Evolutionary conservation across 805 yeast genomes (phyloP), one percentile per base, ranked within the genome.

Genomic region (Metschnikowia lochheadii): DNA sequence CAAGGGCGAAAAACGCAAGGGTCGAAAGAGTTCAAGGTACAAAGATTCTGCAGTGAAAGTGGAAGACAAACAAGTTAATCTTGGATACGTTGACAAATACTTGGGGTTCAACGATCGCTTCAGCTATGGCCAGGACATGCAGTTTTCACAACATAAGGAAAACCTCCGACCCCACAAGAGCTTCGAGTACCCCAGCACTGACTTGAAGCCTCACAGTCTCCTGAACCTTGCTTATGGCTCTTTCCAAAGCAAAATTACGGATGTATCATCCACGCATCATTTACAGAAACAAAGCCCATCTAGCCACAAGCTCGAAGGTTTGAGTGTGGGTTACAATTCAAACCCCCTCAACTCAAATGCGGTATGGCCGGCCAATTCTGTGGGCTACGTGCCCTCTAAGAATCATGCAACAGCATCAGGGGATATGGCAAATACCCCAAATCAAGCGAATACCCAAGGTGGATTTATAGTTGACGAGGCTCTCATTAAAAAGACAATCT

Each of bases 401-500:
- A 29, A 29, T 23, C 34, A 26, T 5, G 3, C 14, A 26, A 10
- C 20, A 10, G 17, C 6, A 15, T 26, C 11, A 11, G 33, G 26
- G 15, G 29, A 29, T 7, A n/a, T 14, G 15, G 13, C 5, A 17
- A 23, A 23, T 4, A 11, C 23, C 31, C 14, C 15, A n/a, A 14
- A n/a, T 23, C 29, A 39, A 20, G 18, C 44, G 6, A 14, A 21
- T 17, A 14, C 36, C 14, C 34, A 29, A 18, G 11, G 38, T 6
- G 45, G 15, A 6, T 8, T 38, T 10, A 21, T 20, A 13, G 43
- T 20, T 18, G 40, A 53, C 41, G 40, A 50, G 41, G 96, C 96
- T 0, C 73, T 91, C 42, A 81, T 89, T 52, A 91, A 91, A 65
- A 89, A 90, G 65, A 88, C 97, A 0, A 70, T 89, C 53, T 81